phyloP scores from a whole-genome alignment of 805 yeast genomes.

The Hanseniaspora occidentalis region DNA sequence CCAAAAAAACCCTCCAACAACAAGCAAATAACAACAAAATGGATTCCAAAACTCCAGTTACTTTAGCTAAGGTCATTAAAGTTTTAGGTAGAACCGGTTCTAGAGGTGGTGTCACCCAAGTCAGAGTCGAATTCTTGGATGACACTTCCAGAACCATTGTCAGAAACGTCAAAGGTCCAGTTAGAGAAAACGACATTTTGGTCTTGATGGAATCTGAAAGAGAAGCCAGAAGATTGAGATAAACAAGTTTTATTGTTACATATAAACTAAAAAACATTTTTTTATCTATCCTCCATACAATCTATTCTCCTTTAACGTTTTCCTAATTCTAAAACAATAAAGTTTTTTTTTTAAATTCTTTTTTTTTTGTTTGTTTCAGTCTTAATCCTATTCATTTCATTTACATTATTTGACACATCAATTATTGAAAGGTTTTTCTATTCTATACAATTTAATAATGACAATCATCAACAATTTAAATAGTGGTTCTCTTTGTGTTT shows the following conservation, averaged over 20 bases:
- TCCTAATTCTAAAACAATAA: constrained; percentile 5
- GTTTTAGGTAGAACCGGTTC: constrained; percentile 99
- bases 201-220: constrained; percentile 99
- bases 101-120: constrained; percentile 99
- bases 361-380: neutral
- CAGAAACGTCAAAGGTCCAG: constrained; percentile 97
- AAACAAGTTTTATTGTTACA: constrained; percentile 20
- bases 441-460: too few species aligned
- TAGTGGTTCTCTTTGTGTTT: too few species aligned
- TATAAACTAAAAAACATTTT: neutral
- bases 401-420: too few species aligned
- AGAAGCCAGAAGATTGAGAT: constrained; percentile 95
- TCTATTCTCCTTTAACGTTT: neutral
- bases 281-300: neutral
- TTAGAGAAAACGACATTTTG: constrained; percentile 95
- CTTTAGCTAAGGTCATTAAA: constrained; percentile 98
- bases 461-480: too few species aligned
- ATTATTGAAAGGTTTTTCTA: too few species aligned
- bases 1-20: constrained; percentile 5
- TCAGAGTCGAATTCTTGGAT: constrained; percentile 93
- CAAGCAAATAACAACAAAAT: constrained; percentile 9
- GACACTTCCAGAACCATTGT: constrained; percentile 91
- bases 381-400: neutral
- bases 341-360: constrained; percentile 5
- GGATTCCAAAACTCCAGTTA: constrained; percentile 73